Base-by-base conservation (phyloP, 2,329 filamentous ascomycete species). In the Ceratocystis albifundus region DNA sequence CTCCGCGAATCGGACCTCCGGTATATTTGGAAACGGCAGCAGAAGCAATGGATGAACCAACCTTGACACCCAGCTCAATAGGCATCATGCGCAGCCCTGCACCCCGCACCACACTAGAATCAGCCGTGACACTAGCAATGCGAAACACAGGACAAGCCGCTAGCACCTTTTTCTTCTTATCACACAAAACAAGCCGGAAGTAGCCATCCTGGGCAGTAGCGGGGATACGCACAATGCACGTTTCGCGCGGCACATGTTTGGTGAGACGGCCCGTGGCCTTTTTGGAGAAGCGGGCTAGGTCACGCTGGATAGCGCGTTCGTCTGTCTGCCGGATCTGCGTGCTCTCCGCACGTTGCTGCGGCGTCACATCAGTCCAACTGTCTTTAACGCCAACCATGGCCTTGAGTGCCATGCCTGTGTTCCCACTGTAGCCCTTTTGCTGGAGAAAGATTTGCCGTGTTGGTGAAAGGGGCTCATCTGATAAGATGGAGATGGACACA, bases 291-390 rank as follows among this genome's bases (percentile, higher is more conserved):
- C 83, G 82, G 61, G 76, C 77, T 41, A 89, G 82, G 71, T 90
- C 87, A 45, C 87, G 78, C 73, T 88, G 85, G 76, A 86, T 87
- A 0, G 80, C 83, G 1, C 86, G 79, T 71, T 89, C 87, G 45
- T 88, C 84, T 0, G 74, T 75, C 0, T 78, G 76, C 0, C 80
- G 75, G 1, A 89, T 71, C 61, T 85, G 79, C 0, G 80, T 75
- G 0, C 77, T 71, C 0, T 73, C 71, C 0, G 82, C 78, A 25
- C 77, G 76, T 1, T 78, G 74, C 0, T 76, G 76, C 0, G 87
- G 87, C 0, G 87, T 89, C 1, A 89, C 86, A 67, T 89, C 80
- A 12, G 89, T 76, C 87, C 87, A 89, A 70, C 76, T 78, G 6
- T 79, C 77, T 12, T 79, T 82, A 0, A 80, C 78, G 6, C 85